phyloP scores from a whole-genome alignment of 768 basidiomycete species.

The Leccinellum albellum region DNA sequence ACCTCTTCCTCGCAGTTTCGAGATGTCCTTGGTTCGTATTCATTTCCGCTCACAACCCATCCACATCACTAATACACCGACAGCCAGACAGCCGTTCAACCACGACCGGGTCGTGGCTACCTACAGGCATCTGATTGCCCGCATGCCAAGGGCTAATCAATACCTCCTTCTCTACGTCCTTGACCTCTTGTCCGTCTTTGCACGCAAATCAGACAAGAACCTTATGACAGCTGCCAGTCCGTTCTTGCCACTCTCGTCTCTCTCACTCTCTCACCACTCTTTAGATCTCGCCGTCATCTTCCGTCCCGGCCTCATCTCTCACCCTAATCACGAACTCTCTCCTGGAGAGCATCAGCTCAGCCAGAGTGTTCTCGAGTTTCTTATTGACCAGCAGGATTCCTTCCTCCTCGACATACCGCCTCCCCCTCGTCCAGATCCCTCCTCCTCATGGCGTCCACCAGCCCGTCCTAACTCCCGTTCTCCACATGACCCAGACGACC shows the following conservation, averaged over 20 bases:
- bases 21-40: slow-evolving; percentile 61
- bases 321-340: slow-evolving; percentile 81
- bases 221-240: slow-evolving; percentile 92
- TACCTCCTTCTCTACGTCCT: slow-evolving; percentile 97
- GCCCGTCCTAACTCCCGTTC: slow-evolving; percentile 5
- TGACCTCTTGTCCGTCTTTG: slow-evolving; percentile 93
- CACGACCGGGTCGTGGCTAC: slow-evolving; percentile 70
- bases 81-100: slow-evolving; percentile 66
- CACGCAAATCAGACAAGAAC: slow-evolving; percentile 86
- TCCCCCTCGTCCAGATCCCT: slow-evolving; percentile 43
- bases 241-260: slow-evolving; percentile 29
- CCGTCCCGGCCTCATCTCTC: slow-evolving; percentile 90
- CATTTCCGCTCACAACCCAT: not conserved
- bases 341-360: slow-evolving; percentile 84
- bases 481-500: slow-evolving; percentile 37
- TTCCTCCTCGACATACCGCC: slow-evolving; percentile 88
- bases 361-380: slow-evolving; percentile 88
- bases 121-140: slow-evolving; percentile 81
- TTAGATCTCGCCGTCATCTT: slow-evolving; percentile 96
- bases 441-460: slow-evolving; percentile 28
- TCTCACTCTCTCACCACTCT: not conserved
- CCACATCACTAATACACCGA: slow-evolving; percentile 14
- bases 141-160: slow-evolving; percentile 85
- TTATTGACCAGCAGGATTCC: slow-evolving; percentile 95
- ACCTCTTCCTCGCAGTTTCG: slow-evolving; percentile 55